These are phyloP conservation scores for Sporodiniella umbellata DNA, from an alignment of 371 early-diverging fungal species.

Conservation along the genomic window DNA sequence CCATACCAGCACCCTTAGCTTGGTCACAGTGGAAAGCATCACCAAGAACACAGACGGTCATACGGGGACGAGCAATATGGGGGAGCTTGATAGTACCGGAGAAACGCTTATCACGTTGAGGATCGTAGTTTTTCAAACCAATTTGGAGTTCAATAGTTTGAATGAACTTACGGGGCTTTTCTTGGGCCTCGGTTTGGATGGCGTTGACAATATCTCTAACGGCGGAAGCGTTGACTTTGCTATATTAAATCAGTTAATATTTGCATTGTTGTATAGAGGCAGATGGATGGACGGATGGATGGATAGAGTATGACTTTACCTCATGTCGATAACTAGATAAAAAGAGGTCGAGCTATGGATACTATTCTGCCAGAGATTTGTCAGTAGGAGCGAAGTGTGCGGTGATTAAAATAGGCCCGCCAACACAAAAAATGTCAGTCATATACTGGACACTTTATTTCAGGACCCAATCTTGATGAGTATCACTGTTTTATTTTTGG, in stretches of 20 bases:
- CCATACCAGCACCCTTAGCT: conserved; percentile 86
- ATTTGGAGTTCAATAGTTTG: conserved; percentile 98
- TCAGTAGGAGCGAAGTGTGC: no score
- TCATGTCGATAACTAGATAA: conserved; percentile 10
- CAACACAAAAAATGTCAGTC: no score
- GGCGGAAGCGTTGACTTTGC: conserved; percentile 87
- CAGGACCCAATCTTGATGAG: no score
- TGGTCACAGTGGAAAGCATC: conserved; percentile 91
- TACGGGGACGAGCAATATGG: conserved; percentile 88
- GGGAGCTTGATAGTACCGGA: conserved; percentile 95
- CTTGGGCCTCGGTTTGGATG: conserved; percentile 73
- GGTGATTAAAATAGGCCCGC: no score
- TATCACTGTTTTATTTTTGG: no score
- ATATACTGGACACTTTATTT: no score
- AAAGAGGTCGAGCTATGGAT: background rate
- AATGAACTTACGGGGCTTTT: conserved; percentile 90
- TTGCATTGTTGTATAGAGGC: background rate
- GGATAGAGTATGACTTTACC: conserved; percentile 27
- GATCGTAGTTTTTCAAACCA: conserved; percentile 99
- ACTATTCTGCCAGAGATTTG: conserved; percentile 14
- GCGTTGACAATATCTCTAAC: conserved; percentile 79
- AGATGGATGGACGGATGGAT: conserved; percentile 23
- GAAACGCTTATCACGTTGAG: conserved; percentile 99
- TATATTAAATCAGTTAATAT: conserved; percentile 19
- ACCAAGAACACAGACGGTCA: conserved; percentile 92